Base-by-base conservation (phyloP, 305 asterid genomes). In the Fraxinus xanthoxyloides region DNA sequence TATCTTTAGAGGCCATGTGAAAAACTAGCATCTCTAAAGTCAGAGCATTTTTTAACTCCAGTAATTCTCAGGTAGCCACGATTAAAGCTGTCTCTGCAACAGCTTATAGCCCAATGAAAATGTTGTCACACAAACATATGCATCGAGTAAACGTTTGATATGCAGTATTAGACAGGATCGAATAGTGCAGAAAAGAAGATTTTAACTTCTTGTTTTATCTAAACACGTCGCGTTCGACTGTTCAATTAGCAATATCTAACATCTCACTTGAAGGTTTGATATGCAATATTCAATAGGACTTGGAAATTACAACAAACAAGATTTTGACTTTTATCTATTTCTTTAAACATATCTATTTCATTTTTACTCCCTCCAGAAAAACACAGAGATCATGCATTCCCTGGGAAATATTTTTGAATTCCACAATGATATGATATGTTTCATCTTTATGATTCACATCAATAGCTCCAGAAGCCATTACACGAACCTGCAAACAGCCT, bases 361-460 rank as follows among this genome's bases (percentile, higher is more conserved):
- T 93, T 94, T 89, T 90, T 91, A 85, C 98, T 93, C 79, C 99
- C 99, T 83, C 94, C 98, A 35, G 98, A 97, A 87, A 94, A 95
- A 95, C 94, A 65, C 99, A 95, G 4, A 95, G 93, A 84, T 95
- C 99, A 21, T 94, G 95, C 92, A 93, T 84, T 78, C 97, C 99
- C 30, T 98, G 93, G 1, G 91, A 87, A 38, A 97, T 94, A 81
- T 93, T 95, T 32, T 93, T 92, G 7, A 95, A 95, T 85, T 95
- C 98, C 70, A 95, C 93, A 38, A 95, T 91, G 0, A 94, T 98
- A 80, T 93, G 92, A 80, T 94, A 95, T n/a, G 76, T 85, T 84
- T 95, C 98, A 80, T 94, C 98, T 85, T 92, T 94, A 85, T 95
- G 99, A 83, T 95, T 95, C 40, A 95, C 91, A 81, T 95, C 98